phyloP scores from a whole-genome alignment of 371 early-diverging fungal species.

The Mucor plumbeus region DNA sequence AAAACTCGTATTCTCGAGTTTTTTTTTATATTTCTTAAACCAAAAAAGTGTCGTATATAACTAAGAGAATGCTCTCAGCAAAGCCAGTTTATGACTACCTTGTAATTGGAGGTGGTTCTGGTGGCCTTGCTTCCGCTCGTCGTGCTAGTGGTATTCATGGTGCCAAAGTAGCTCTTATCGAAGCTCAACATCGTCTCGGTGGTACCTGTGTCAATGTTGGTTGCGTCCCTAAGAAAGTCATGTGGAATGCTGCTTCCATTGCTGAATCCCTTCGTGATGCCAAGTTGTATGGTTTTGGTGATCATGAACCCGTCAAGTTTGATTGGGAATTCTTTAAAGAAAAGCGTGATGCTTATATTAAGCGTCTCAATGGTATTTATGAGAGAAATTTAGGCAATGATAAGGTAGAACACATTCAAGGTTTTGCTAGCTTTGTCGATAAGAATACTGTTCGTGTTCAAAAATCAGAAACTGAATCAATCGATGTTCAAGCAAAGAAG shows the following conservation, averaged over 20 bases:
- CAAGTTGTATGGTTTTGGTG: slow-evolving; percentile 85
- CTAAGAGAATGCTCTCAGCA: slow-evolving; percentile 24
- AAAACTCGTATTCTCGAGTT: slow-evolving; percentile 6
- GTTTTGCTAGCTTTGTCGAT: slow-evolving; percentile 85
- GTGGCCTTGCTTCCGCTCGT: slow-evolving; percentile 92
- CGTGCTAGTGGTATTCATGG: slow-evolving; percentile 88
- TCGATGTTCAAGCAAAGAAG: slow-evolving; percentile 74
- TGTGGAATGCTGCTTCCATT: slow-evolving; percentile 94
- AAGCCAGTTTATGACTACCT: slow-evolving; percentile 80
- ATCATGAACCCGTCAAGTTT: slow-evolving; percentile 56
- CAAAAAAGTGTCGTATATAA: slow-evolving; percentile 21
- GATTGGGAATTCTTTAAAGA: slow-evolving; percentile 80
- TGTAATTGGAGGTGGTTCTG: slow-evolving; percentile 91
- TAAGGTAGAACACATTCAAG: slow-evolving; percentile 80
- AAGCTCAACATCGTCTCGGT: slow-evolving; percentile 83
- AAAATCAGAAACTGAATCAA: slow-evolving; percentile 37
- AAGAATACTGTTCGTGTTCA: slow-evolving; percentile 78
- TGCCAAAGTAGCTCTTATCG: slow-evolving; percentile 91
- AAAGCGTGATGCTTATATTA: slow-evolving; percentile 95
- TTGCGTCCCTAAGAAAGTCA: slow-evolving; percentile 99
- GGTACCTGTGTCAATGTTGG: slow-evolving; percentile 98
- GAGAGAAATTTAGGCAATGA: slow-evolving; percentile 89
- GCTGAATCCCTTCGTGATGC: slow-evolving; percentile 90
- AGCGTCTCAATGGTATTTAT: slow-evolving; percentile 96
- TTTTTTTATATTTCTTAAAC: background rate